Evolutionary conservation across 768 basidiomycete species (phyloP), one percentile per base, ranked within the genome.

Genomic region (Clitopilus hobsonii): DNA sequence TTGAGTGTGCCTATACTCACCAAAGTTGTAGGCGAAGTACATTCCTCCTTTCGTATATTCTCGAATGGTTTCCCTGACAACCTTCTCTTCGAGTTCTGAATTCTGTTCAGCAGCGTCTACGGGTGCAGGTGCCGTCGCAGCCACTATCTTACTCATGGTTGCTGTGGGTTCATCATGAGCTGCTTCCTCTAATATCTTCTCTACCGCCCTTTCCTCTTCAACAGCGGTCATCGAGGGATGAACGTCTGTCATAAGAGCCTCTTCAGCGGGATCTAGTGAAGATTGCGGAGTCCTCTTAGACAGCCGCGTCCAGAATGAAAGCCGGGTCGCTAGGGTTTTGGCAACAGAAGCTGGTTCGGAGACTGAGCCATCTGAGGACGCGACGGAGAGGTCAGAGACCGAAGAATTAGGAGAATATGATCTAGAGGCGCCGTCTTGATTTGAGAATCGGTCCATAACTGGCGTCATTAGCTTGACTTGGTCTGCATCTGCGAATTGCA

Each of bases 1-100:
- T 20, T 41, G 20, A 41, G 50, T 36, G 52, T 24, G 13, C 8
- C 5, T 27, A 10, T 38, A 63, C 75, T 55, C 68, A 89, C 94
- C 94, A 60, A 93, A 94, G 56, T 80, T 84, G 67, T 92, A 89
- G 0, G 91, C 79, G 65, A 92, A 96, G 69, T 89, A 94, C 91
- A 97, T 96, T 47, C 84, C 88, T 10, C 92, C 93, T 61, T 87
- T 90, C 13, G 81, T 76, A 63, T 85, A 92, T 61, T 91, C 87
- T 52, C 82, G 78, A 26, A 92, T 76, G 53, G 84, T 86, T 68
- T 95, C 91, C 22, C 84, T 75, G 10, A 96, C 71, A 45, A 96
- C 87, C 69, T 93, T 94, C 26, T 80, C 78, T 62, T 97, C 94
- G 7, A 97, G 71, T 61, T 94, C 89, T 2, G 78, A 75, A 60